phyloP scores from a whole-genome alignment of 2,329 filamentous ascomycete genomes.

The Neoarthrinium moseri region DNA sequence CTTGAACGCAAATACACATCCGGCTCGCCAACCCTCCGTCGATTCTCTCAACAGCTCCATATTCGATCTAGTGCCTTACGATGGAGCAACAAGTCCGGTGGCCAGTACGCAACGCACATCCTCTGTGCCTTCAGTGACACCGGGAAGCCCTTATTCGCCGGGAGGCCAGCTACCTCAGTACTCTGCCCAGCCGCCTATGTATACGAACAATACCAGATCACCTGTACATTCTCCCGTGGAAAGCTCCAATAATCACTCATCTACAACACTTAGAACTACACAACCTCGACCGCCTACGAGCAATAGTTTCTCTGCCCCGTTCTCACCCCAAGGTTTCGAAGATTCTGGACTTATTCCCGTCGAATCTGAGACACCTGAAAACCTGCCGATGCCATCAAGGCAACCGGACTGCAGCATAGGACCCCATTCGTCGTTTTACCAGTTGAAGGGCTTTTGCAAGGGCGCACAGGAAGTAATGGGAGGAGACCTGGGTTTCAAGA shows the following conservation, averaged over 20 bases:
- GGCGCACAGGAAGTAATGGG: slow-evolving; percentile 49
- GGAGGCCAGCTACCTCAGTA: slow-evolving; percentile 17
- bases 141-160: slow-evolving; percentile 15
- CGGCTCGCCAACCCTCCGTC: slow-evolving; percentile 28
- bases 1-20: slow-evolving; percentile 18
- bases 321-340: slow-evolving; percentile 13
- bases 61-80: slow-evolving; percentile 29
- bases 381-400: slow-evolving; percentile 16
- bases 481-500: slow-evolving; percentile 49
- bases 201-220: slow-evolving; percentile 13
- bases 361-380: slow-evolving; percentile 24
- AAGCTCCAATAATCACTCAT: slow-evolving; percentile 16
- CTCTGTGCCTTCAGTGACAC: slow-evolving; percentile 13
- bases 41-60: slow-evolving; percentile 35
- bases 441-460: slow-evolving; percentile 54
- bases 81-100: slow-evolving; percentile 19
- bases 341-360: slow-evolving; percentile 35
- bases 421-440: slow-evolving; percentile 47
- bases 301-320: not conserved
- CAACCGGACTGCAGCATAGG: slow-evolving; percentile 42
- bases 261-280: slow-evolving; percentile 16
- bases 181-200: slow-evolving; percentile 20
- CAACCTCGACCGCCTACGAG: slow-evolving; percentile 4
- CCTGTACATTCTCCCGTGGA: slow-evolving; percentile 13
- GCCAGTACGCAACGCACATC: slow-evolving; percentile 17